Evolutionary conservation across 306 rosid genomes (phyloP).

Genomic region (Dryas drummondii): DNA sequence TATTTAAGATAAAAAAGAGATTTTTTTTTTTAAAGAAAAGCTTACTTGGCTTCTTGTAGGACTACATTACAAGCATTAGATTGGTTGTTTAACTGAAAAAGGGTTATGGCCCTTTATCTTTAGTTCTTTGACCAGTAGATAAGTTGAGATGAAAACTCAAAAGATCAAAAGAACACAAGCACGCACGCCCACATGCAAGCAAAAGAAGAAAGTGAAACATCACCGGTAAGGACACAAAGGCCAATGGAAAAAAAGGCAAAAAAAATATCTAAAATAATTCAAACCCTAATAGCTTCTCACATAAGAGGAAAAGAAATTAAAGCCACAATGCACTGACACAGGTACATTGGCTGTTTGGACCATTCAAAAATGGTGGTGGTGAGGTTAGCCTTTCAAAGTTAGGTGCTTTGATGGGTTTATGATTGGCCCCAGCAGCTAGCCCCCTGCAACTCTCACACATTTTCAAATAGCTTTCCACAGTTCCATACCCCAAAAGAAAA

Average conservation of each 20-base stretch:
- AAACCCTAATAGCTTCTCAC: background rate
- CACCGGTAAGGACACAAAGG: background rate
- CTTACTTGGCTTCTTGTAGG: background rate
- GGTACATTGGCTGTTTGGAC: background rate
- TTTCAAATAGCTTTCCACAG: background rate
- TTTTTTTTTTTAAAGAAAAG: too few relatives aligned
- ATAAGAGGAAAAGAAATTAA: background rate
- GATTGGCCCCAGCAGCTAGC: constrained; percentile 14
- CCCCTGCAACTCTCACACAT: background rate
- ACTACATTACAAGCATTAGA: background rate
- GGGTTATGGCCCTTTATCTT: background rate
- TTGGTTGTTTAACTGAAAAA: constrained; percentile 4
- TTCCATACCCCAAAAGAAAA: background rate
- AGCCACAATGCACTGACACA: background rate
- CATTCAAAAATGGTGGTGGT: background rate
- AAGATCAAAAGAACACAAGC: constrained; percentile 1
- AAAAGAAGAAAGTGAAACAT: background rate
- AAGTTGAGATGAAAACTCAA: constrained; percentile 3
- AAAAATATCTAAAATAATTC: background rate
- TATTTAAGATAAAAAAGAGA: too few relatives aligned
- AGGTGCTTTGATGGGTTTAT: constrained; percentile 12
- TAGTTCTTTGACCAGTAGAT: constrained; percentile 9
- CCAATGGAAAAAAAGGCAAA: background rate
- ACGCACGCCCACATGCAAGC: constrained; percentile 15
- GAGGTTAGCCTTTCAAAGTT: background rate